Base-by-base conservation (phyloP, 352 stramenopile genomes). In the Phytophthora crassamura region DNA sequence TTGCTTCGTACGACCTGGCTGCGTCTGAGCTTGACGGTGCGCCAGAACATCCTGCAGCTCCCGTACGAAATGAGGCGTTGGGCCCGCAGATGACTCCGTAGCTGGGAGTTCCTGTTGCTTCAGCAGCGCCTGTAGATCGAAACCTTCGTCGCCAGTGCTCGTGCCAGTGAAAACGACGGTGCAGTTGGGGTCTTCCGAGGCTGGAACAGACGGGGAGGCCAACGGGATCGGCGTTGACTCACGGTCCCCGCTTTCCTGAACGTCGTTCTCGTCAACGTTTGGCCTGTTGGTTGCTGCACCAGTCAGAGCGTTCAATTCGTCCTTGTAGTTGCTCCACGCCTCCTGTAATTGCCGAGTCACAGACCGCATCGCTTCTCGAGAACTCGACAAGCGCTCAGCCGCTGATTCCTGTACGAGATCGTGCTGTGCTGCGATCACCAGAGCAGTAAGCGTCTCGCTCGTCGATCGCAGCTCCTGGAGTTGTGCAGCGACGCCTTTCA, bases 91-190 rank as follows among this genome's bases (percentile, higher is more conserved):
- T 40, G 30, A 12, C 39, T 34, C 15, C 11, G 56, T 18, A 34
- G 49, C 42, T 4, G 69, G 22, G 8, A 41, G 18, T 38, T 75
- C 62, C 18, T 81, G 59, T 18, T 77, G 80, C 20, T 80, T 74
- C 20, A 63, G 56, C n/a, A 88, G 43, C 28, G 62, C 67, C 40
- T 77, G 51, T 20, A 92, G 67, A 50, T 92, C 84, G 39, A 92
- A 89, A 20, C 72, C 80, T 20, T 74, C 73, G 41, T 92, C 80
- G 40, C 81, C 84, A 3, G 76, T 92, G 54, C 84, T 92, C 18
- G 84, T 92, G n/a, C 79, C 84, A 16, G 79, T 90, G 54, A 90
- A 92, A 14, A 92, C 72, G 46, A 88, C 47, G 46, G 83, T 80
- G 47, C 59, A 81, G 15, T 72, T 51, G 33, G 55, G 40, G n/a